A percentile compares a stretch with the other conserved stretches of the same genome.
phyloP scores from a whole-genome alignment of 768 basidiomycete genomes.

The Russula olivacea region DNA sequence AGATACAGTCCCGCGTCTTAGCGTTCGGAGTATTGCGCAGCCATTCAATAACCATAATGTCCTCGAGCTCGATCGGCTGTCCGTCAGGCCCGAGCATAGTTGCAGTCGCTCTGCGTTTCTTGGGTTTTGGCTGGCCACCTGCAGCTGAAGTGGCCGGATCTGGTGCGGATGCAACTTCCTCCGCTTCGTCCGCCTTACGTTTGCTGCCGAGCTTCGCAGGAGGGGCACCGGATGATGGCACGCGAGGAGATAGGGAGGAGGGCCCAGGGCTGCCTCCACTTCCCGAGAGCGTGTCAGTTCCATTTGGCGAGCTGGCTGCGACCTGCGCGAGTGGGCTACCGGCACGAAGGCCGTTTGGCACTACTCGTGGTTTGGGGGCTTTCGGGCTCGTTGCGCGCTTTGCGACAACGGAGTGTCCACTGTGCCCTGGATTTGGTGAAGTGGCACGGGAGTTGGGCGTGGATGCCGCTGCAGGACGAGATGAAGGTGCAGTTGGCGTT shows the following conservation, averaged over 20 bases:
- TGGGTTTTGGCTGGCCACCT: constrained; percentile 38
- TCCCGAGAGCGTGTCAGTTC: constrained; percentile 32
- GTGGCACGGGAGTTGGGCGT: constrained; percentile 48
- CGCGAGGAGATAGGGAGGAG: constrained; percentile 30
- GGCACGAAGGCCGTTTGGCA: constrained; percentile 43
- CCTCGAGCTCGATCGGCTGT: constrained; percentile 54
- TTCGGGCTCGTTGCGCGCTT: constrained; percentile 84
- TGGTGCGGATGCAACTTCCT: constrained; percentile 9
- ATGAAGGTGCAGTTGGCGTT: constrained; percentile 29
- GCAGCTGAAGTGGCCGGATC: constrained; percentile 23
- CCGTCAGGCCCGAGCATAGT: constrained; percentile 31
- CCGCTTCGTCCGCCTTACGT: constrained; percentile 48
- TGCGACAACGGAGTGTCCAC: constrained; percentile 75
- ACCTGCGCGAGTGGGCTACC: constrained; percentile 49
- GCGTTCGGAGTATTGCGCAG: constrained; percentile 61
- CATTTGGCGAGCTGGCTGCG: constrained; percentile 29
- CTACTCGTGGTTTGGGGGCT: constrained; percentile 50
- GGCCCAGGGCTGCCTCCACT: constrained; percentile 25
- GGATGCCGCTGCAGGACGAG: constrained; percentile 35
- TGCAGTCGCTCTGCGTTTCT: constrained; percentile 47
- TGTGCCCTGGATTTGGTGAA: constrained; percentile 54
- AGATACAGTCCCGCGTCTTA: constrained; percentile 74
- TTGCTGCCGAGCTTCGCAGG: constrained; percentile 43
- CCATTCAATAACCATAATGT: constrained; percentile 69
- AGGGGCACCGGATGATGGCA: constrained; percentile 26